phyloP scores from a whole-genome alignment of 1,139 yeast genomes.

The Scheffersomyces segobiensis region DNA sequence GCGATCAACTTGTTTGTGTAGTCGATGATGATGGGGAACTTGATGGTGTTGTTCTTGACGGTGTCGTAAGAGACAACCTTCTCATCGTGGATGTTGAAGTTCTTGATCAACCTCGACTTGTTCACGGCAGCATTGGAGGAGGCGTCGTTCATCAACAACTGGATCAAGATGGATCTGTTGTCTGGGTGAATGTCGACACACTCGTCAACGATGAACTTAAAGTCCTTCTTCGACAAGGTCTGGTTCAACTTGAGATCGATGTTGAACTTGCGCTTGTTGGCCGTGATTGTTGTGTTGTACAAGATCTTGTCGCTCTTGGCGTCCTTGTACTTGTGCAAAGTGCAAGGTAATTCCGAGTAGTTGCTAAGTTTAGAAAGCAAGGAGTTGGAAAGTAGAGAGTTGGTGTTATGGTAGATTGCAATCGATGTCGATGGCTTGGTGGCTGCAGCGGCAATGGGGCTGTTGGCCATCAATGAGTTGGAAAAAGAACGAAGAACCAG shows the following conservation, averaged over 20 bases:
- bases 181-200: constrained; percentile 49
- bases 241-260: constrained; percentile 26
- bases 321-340: constrained; percentile 15
- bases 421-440: constrained; percentile 17
- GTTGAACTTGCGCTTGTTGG: constrained; percentile 19
- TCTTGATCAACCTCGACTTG: not conserved
- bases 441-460: not conserved
- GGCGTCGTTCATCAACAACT: constrained; percentile 11
- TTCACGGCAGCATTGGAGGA: constrained; percentile 7
- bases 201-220: constrained; percentile 33
- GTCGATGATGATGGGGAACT: constrained; percentile 56
- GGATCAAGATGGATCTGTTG: constrained; percentile 30
- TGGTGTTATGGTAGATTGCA: constrained; percentile 34
- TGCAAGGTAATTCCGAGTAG: constrained; percentile 24
- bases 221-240: constrained; percentile 30
- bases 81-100: not conserved
- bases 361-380: constrained; percentile 23
- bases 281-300: not conserved
- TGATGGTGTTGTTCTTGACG: constrained; percentile 3
- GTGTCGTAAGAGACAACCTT: not conserved
- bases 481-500: constrained; percentile 4
- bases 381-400: constrained; percentile 22
- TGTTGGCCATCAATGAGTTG: not conserved
- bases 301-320: not conserved
- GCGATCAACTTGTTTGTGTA: constrained; percentile 56